Base-by-base conservation (phyloP, 1,139 yeast species). In the Zhuliangozyma blackwelliae region DNA sequence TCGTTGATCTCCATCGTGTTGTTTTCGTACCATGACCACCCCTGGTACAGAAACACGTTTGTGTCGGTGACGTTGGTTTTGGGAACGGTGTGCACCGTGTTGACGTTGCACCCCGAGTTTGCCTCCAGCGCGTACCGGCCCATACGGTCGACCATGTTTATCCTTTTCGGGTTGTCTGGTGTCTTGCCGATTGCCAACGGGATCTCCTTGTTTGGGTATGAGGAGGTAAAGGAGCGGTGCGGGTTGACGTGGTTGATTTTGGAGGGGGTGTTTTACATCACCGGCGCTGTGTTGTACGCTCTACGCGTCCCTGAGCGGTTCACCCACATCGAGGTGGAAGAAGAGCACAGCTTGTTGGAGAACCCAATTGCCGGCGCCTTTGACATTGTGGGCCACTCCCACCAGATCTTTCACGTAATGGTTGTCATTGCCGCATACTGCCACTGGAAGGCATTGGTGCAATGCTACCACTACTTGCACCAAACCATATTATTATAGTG, bases 251-350 rank as follows among this genome's bases (percentile, higher is more conserved):
- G 86, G 82, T 63, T 89, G 11, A 48, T 79, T 1, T 47, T 68
- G 6, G 96, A 88, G 56, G 97, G 89, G 0, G 54, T 73, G 1
- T 73, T 83, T 38, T 89, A 89, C 56, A 84, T 88, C 8, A 49
- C 64, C 4, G 97, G 97, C 1, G 96, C 97, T 0, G 68, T 71
- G 1, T 59, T 89, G 33, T 89, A 89, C 54, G 96, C 95, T 0
- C 60, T 72, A 23, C 67, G 96, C 45, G 57, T 86, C 25, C 97
- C 97, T 0, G 97, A 90, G 53, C 64, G 86, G 35, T 65, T 68
- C 37, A 57, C 63, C 3, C 92, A 94, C n/a, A 79, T 86, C 0
- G 67, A 64, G 22, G n/a, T n/a, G n/a, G 54, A 55, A 33, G 57
- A 50, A 16, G 53, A 49, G 31, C 46, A 45, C 10, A 34, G 39